Conservation (phyloP, 2,329 filamentous ascomycete genomes). For the Hirsutella rhossiliensis region DNA sequence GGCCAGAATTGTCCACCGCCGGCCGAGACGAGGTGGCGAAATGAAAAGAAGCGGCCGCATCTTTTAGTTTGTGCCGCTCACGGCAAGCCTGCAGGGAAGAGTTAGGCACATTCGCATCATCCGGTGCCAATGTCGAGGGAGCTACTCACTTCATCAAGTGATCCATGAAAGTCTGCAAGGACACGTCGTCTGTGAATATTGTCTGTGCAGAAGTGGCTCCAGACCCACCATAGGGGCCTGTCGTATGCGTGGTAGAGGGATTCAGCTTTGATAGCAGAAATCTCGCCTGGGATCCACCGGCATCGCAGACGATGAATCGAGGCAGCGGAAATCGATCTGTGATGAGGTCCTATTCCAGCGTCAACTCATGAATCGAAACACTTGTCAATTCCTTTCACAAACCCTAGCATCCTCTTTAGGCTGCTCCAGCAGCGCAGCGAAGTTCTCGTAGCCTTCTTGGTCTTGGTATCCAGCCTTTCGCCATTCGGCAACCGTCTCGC, state of each 20-base stretch:
- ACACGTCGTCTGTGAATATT: slow-evolving; percentile 98
- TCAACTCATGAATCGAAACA: slow-evolving; percentile 5
- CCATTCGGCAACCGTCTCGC: slow-evolving; percentile 96
- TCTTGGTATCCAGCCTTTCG: slow-evolving; percentile 96
- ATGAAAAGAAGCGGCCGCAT: too few relatives aligned
- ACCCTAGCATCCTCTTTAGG: slow-evolving; percentile 95
- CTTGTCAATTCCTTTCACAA: slow-evolving; percentile 22
- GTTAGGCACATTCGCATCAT: slow-evolving; percentile 5
- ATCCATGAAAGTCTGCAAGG: slow-evolving; percentile 97
- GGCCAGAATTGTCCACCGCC: too few relatives aligned
- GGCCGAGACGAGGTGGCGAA: too few relatives aligned
- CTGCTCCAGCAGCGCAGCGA: slow-evolving; percentile 73
- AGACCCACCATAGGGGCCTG: slow-evolving; percentile 80
- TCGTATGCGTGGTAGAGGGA: slow-evolving; percentile 92
- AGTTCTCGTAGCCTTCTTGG: slow-evolving; percentile 96
- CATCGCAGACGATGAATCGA: slow-evolving; percentile 96
- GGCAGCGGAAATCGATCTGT: slow-evolving; percentile 96
- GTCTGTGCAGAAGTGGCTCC: slow-evolving; percentile 82
- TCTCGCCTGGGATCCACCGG: slow-evolving; percentile 93
- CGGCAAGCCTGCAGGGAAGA: slow-evolving; percentile 35
- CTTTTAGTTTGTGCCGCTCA: slow-evolving; percentile 49
- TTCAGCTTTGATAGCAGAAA: slow-evolving; percentile 96
- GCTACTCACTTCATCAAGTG: slow-evolving; percentile 87
- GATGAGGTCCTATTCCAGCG: slow-evolving; percentile 65
- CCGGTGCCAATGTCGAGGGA: too few relatives aligned